phyloP scores from a whole-genome alignment of 2,329 filamentous ascomycete genomes.

The Verticillium nubilum region DNA sequence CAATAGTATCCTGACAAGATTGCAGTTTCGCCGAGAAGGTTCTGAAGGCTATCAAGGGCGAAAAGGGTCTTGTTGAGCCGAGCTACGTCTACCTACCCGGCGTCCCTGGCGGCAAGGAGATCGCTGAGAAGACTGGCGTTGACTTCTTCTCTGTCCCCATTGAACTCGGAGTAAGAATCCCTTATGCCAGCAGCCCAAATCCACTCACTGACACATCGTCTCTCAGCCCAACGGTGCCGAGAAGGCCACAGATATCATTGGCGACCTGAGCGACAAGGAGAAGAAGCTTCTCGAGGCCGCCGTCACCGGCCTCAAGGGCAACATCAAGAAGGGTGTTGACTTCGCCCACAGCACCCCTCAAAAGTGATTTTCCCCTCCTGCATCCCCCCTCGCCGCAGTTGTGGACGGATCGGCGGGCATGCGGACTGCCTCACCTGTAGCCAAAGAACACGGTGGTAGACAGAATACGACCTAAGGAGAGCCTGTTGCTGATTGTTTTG shows the following conservation, averaged over 20 bases:
- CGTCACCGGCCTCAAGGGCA: constrained; percentile 76
- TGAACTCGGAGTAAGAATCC: constrained; percentile 79
- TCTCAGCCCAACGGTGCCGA: constrained; percentile 73
- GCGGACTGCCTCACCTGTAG: constrained; percentile 13
- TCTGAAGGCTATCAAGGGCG: constrained; percentile 79
- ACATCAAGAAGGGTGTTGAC: constrained; percentile 89
- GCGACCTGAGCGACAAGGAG: constrained; percentile 76
- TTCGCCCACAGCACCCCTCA: constrained; percentile 84
- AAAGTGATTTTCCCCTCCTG: constrained; percentile 62
- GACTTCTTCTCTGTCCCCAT: constrained; percentile 97
- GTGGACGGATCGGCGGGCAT: neutral
- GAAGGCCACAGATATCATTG: constrained; percentile 78
- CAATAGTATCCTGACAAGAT: constrained; percentile 13
- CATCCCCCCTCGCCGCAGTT: neutral
- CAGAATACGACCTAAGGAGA: constrained; percentile 12
- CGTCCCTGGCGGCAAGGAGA: constrained; percentile 78
- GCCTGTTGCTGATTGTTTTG: constrained; percentile 21
- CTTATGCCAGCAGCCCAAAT: neutral
- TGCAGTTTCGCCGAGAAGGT: constrained; percentile 87
- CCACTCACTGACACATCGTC: neutral
- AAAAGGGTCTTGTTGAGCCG: constrained; percentile 90
- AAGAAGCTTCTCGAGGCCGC: constrained; percentile 76
- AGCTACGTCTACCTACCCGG: constrained; percentile 94
- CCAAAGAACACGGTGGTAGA: constrained; percentile 13
- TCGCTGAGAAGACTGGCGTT: constrained; percentile 74